These are phyloP conservation scores for Tinospora cordifolia DNA, from an alignment of 164 flowering plant species.

Conservation along the genomic window DNA sequence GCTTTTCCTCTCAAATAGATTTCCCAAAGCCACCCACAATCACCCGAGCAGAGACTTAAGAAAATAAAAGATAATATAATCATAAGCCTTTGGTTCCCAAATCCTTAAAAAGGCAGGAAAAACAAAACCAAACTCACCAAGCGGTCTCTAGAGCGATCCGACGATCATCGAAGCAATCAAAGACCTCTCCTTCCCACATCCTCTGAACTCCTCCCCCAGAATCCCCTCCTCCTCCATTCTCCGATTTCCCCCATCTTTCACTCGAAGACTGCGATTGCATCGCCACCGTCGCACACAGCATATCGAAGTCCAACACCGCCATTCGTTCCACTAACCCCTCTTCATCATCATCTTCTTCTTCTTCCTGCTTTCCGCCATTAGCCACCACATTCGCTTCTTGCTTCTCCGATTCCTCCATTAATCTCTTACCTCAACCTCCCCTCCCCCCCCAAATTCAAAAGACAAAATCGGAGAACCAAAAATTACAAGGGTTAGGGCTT, in stretches of 20 bases:
- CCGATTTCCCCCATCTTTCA: conserved; percentile 37
- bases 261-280: conserved; percentile 51
- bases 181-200: conserved; percentile 94
- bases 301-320: conserved; percentile 74
- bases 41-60: no score
- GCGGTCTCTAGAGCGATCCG: conserved; percentile 59
- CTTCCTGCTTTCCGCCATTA: conserved; percentile 13
- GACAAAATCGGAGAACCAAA: not conserved
- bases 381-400: conserved; percentile 12
- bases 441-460: no score
- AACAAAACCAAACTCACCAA: conserved; percentile 31
- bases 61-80: not conserved
- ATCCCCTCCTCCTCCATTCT: conserved; percentile 42
- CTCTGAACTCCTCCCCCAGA: conserved; percentile 68
- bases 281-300: conserved; percentile 89
- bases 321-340: conserved; percentile 38
- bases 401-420: conserved; percentile 49
- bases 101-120: not conserved
- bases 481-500: not conserved
- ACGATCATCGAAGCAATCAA: conserved; percentile 77
- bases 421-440: no score
- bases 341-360: conserved; percentile 33
- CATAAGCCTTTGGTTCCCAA: not conserved
- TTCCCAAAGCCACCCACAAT: not conserved
- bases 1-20: not conserved